Conservation (phyloP, 345 rosid species). For the Mercurialis annua region DNA sequence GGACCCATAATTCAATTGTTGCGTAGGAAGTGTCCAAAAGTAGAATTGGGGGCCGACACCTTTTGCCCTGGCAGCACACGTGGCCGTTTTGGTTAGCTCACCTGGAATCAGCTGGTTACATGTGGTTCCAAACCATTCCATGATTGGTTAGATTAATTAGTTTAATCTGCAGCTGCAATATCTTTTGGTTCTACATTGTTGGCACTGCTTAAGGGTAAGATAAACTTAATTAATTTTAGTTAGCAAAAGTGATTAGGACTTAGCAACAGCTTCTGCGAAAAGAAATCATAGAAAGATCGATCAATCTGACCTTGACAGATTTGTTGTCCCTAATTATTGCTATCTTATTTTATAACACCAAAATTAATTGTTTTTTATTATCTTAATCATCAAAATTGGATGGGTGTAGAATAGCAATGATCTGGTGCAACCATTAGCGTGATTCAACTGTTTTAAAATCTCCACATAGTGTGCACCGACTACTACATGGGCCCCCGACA, state of each 20-base stretch:
- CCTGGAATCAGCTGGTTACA: conserved; percentile 22
- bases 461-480: not conserved
- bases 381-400: conserved; percentile 22
- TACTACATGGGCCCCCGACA: not conserved
- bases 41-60: conserved; percentile 31
- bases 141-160: not conserved
- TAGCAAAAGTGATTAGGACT: conserved; percentile 17
- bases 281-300: conserved; percentile 16
- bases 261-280: conserved; percentile 18
- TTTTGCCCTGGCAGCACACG: conserved; percentile 40
- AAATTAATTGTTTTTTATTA: not conserved
- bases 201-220: conserved; percentile 6
- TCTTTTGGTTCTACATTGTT: not conserved
- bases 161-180: not conserved
- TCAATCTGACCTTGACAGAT: conserved; percentile 23
- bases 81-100: conserved; percentile 27
- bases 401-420: conserved; percentile 19
- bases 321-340: conserved; percentile 15
- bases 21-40: conserved; percentile 31
- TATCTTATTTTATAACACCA: conserved; percentile 16
- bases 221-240: conserved; percentile 1
- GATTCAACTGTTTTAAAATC: not conserved
- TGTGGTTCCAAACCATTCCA: not conserved
- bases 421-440: not conserved
- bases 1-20: conserved; percentile 30